phyloP scores from a whole-genome alignment of 768 basidiomycete genomes.

The Boletus vinaceobasis region DNA sequence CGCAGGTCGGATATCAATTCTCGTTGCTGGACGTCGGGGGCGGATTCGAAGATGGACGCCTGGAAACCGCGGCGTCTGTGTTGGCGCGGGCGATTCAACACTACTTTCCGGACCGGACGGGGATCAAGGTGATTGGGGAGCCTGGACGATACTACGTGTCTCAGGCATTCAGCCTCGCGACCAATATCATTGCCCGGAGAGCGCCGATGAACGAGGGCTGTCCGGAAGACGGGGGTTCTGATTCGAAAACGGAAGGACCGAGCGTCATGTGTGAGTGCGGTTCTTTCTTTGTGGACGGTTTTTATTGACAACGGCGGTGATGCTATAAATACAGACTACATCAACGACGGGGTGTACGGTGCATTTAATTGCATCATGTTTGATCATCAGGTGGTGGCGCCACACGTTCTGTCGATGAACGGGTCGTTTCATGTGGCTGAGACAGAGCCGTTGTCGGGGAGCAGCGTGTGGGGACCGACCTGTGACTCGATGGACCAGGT shows the following conservation, averaged over 20 bases:
- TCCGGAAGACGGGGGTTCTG: conserved; percentile 14
- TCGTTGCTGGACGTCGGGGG: conserved; percentile 90
- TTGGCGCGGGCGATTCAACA: conserved; percentile 66
- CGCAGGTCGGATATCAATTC: conserved; percentile 76
- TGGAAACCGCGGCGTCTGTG: conserved; percentile 74
- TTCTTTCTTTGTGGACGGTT: conserved; percentile 12
- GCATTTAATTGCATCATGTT: conserved; percentile 97
- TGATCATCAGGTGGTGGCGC: conserved; percentile 92
- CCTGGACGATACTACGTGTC: conserved; percentile 95
- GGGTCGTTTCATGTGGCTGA: conserved; percentile 50
- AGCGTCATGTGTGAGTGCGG: conserved; percentile 84
- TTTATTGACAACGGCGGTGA: conserved; percentile 3
- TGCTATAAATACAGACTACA: conserved; percentile 67
- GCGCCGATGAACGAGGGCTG: conserved; percentile 44
- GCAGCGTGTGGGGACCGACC: conserved; percentile 97
- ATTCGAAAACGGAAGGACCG: conserved; percentile 36
- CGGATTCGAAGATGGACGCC: conserved; percentile 87
- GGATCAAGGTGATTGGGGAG: conserved; percentile 86
- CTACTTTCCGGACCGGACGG: conserved; percentile 72
- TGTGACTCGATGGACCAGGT: conserved; percentile 98
- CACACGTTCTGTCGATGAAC: conserved; percentile 70
- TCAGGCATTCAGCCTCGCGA: conserved; percentile 86
- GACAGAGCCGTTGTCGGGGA: conserved; percentile 42
- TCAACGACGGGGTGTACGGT: conserved; percentile 99
- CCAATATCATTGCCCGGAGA: conserved; percentile 90